Evolutionary conservation across 305 asterid species (phyloP).

Genomic region (Fraxinus latifolia): DNA sequence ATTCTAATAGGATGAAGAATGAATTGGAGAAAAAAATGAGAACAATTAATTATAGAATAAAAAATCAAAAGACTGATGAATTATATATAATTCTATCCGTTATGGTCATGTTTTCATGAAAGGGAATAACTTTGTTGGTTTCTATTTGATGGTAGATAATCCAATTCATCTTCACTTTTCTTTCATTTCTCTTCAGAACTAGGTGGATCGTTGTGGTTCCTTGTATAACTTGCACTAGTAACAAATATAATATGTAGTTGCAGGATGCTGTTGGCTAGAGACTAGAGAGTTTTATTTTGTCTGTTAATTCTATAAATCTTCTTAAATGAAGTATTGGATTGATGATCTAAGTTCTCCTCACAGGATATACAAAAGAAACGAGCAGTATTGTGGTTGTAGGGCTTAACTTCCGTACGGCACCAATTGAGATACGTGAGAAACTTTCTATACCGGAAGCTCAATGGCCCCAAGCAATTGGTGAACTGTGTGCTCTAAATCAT

Average conservation of each 20-base stretch:
- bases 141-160: neutral
- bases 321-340: neutral
- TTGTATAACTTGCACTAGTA: neutral
- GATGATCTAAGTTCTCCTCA: neutral
- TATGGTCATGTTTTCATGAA: neutral
- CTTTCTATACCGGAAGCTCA: slow-evolving; percentile 79
- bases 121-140: neutral
- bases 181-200: neutral
- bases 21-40: neutral
- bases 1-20: neutral
- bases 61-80: neutral
- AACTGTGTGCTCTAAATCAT: slow-evolving; percentile 70
- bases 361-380: slow-evolving; percentile 80
- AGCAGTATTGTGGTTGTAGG: slow-evolving; percentile 82
- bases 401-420: slow-evolving; percentile 67
- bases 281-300: neutral
- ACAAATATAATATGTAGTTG: neutral
- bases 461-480: slow-evolving; percentile 74
- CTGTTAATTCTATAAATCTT: neutral
- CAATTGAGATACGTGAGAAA: slow-evolving; percentile 83
- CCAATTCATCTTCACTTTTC: neutral
- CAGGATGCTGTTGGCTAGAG: neutral
- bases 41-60: neutral
- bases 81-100: neutral
- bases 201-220: neutral